Conservation (phyloP, 23 red algal species). For the Cyanidiococcus yangmingshanensis region DNA sequence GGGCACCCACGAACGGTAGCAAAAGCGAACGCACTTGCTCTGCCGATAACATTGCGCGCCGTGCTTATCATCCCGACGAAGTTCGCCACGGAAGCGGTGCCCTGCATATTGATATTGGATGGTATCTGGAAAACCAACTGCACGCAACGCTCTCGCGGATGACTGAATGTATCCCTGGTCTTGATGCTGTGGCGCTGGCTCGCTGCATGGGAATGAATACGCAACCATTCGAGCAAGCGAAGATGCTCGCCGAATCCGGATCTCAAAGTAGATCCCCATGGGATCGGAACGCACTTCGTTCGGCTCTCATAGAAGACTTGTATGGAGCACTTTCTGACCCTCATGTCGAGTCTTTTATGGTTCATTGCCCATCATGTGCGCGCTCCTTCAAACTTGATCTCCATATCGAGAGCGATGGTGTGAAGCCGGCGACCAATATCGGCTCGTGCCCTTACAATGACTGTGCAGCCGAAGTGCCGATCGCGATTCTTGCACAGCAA, state of each 20-base stretch:
- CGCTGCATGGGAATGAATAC: slow-evolving; percentile 54
- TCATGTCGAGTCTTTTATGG: not conserved
- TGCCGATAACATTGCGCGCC: slow-evolving; percentile 21
- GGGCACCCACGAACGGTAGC: not conserved
- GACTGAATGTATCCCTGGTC: slow-evolving; percentile 58
- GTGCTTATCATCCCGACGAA: slow-evolving; percentile 80
- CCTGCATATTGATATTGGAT: slow-evolving; percentile 54
- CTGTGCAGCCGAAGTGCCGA: not conserved
- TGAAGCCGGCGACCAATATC: not conserved
- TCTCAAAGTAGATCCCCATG: not conserved
- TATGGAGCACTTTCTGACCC: not conserved
- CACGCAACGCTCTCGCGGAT: slow-evolving; percentile 63
- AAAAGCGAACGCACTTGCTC: not conserved
- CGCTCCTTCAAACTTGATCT: not conserved
- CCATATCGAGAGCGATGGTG: not conserved
- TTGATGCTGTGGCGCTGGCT: slow-evolving; percentile 56
- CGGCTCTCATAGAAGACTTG: not conserved
- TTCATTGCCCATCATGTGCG: not conserved
- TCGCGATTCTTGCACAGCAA: not conserved
- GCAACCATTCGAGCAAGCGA: slow-evolving; percentile 26
- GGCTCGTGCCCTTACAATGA: not conserved
- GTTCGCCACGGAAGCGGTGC: slow-evolving; percentile 33
- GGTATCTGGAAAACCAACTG: slow-evolving; percentile 80
- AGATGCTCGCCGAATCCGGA: not conserved
- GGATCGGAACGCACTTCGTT: not conserved